phyloP scores from a whole-genome alignment of 345 rosid genomes.

The Syzygium jambos region DNA sequence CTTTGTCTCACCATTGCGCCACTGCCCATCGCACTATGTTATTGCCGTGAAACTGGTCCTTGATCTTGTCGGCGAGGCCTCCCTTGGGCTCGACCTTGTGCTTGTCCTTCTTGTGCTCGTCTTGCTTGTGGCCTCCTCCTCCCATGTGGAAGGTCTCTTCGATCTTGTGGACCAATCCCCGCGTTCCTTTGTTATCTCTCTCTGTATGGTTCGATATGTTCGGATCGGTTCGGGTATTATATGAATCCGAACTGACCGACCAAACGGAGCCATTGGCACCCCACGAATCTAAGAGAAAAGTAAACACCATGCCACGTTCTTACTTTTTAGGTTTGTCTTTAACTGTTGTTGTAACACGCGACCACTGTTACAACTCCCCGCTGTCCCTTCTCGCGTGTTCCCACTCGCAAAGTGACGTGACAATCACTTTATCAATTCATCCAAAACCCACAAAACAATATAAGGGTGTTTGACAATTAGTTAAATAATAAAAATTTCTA shows the following conservation, averaged over 20 bases:
- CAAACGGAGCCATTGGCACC: no score
- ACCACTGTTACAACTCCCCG: background rate
- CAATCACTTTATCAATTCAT: background rate
- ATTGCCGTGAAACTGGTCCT: background rate
- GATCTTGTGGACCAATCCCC: no score
- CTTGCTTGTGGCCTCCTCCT: no score
- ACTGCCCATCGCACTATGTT: background rate
- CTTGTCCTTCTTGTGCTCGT: no score
- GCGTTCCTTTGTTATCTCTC: background rate
- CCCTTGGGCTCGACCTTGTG: no score
- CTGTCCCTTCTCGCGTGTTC: background rate
- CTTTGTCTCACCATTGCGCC: background rate
- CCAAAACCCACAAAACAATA: background rate
- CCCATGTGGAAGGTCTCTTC: no score
- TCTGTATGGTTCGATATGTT: background rate
- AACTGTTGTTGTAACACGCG: background rate
- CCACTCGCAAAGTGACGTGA: background rate
- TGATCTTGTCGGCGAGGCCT: background rate
- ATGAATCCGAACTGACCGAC: no score
- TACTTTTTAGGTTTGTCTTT: background rate
- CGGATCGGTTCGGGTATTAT: no score
- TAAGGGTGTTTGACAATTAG: rapidly evolving
- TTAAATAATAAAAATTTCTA: no score
- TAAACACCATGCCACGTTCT: background rate
- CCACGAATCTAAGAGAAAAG: background rate